Conservation (phyloP, 371 early-diverging fungal species). For the Syncephalastrum contaminatum region DNA sequence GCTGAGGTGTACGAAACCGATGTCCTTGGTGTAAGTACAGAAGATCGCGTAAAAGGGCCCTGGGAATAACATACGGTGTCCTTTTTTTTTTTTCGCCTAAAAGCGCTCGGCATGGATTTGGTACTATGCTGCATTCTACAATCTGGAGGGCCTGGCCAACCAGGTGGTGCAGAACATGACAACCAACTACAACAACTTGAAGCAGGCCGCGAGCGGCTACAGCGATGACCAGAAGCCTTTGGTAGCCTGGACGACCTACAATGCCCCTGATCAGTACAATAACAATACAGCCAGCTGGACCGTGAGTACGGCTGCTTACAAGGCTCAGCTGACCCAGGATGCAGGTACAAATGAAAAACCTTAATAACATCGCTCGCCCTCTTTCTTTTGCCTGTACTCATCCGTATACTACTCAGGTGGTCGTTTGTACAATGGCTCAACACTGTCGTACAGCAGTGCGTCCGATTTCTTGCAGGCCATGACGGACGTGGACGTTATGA, state of each 20-base stretch:
- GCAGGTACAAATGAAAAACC: slow-evolving; percentile 46
- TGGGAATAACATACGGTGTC: neutral
- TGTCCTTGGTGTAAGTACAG: slow-evolving; percentile 52
- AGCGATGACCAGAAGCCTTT: slow-evolving; percentile 45
- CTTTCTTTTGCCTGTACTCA: neutral
- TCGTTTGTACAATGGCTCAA: slow-evolving; percentile 27
- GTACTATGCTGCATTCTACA: slow-evolving; percentile 76
- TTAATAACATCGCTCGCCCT: neutral
- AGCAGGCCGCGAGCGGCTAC: slow-evolving; percentile 47
- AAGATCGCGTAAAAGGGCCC: neutral
- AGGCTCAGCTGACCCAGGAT: slow-evolving; percentile 59
- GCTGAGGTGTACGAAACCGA: slow-evolving; percentile 43
- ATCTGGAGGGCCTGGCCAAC: slow-evolving; percentile 65
- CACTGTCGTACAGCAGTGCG: slow-evolving; percentile 33
- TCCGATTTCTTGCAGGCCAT: slow-evolving; percentile 56
- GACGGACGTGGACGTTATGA: slow-evolving; percentile 63
- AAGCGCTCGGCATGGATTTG: slow-evolving; percentile 77
- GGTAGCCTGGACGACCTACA: slow-evolving; percentile 69
- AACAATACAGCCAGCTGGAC: slow-evolving; percentile 68
- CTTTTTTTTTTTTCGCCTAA: slow-evolving; percentile 6
- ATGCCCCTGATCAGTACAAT: slow-evolving; percentile 63
- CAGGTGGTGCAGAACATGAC: slow-evolving; percentile 51
- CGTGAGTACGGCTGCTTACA: slow-evolving; percentile 59
- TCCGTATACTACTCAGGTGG: slow-evolving; percentile 21
- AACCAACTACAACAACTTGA: slow-evolving; percentile 68